Evolutionary conservation across 2,329 filamentous ascomycete species (phyloP), one percentile per base, ranked within the genome.

Genomic region (Didymella keratinophila): DNA sequence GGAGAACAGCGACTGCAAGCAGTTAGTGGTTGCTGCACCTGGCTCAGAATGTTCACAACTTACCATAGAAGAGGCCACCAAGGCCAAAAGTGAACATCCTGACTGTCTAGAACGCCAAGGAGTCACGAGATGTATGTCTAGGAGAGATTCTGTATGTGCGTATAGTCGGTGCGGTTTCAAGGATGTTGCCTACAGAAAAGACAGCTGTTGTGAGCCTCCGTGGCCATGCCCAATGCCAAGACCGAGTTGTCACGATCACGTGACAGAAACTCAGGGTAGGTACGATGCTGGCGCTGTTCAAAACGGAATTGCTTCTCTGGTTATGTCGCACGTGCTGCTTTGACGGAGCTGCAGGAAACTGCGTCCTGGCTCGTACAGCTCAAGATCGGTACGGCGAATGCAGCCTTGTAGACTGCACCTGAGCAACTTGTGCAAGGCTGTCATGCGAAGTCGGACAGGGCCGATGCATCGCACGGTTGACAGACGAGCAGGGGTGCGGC

Each of bases 31-130:
- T 46, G 52, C 49, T 45, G 47, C 45, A 49, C 16, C 18, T 45
- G n/a, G 32, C 12, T n/a, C 71, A 23, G 18, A 27, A 25, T 23
- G 10, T n/a, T 37, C 20, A 55, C 78, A 41, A 21, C 27, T 5
- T 25, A 89, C 89, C 86, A 78, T 94, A 93, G 76, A 95, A 83
- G 58, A 95, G 84, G 71, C 87, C 91, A 63, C 86, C 86, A 55
- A 88, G 82, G 60, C 83, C 85, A 76, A 89, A 88, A 81, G 93
- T 85, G 64, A 92, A 82, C 89, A 92, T 91, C 47, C 43, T 66
- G 58, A 16, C 18, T 30, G 9, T 23, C 21, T 9, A 11, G 10
- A 8, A 27, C 27, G 25, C 2, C 3, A 10, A 8, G 27, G 5
- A 4, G 6, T 20, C 12, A 8, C 14, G 7, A n/a, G 4, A 3